Evolutionary conservation across 805 yeast genomes (phyloP), one percentile per base, ranked within the genome.

Genomic region (Ogataea glucozyma): DNA sequence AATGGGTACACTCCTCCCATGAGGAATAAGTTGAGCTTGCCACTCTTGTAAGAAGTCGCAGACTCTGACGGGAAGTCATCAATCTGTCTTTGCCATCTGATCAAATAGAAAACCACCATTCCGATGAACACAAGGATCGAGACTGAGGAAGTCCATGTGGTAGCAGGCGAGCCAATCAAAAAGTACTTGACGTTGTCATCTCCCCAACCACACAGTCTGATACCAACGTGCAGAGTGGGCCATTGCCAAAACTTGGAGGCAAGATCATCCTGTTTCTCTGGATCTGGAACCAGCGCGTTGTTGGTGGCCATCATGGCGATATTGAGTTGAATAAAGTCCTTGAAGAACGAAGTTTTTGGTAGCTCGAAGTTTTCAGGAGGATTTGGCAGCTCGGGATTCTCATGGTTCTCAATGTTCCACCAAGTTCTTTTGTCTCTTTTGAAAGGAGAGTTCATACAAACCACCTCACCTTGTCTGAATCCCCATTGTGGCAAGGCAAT

Each of bases 231-330:
- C 57, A 85, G 70, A n/a, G 83, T 76, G 38, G 95, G 95, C 95
- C 95, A 86, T 70, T 86, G 86, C 91, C 93, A 86, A 62, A 87
- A 85, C 43, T 72, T 64, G 12, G 91, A 83, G 1, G 89, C 81
- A 46, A 86, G 67, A 43, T 73, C 75, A 58, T 86, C 95, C 51
- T 70, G 77, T 55, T 85, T 85, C 55, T 86, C 93, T 2, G 71
- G 67, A 59, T 86, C 95, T 7, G 93, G 91, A 22, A 86, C 75
- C 54, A 86, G 71, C 0, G 91, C 95, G 56, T 84, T 86, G 61
- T 86, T 86, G 10, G 91, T 82, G 6, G 91, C 86, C 81, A 85
- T 85, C 95, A 86, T 86, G 2, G 91, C 93, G 58, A 83, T 79
- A 59, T 86, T 86, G 49, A 84, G 70, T 56, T 83, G 79, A 27